Evolutionary conservation across 2,329 filamentous ascomycete genomes (phyloP).

Genomic region (Malbranchea cinnamomea): DNA sequence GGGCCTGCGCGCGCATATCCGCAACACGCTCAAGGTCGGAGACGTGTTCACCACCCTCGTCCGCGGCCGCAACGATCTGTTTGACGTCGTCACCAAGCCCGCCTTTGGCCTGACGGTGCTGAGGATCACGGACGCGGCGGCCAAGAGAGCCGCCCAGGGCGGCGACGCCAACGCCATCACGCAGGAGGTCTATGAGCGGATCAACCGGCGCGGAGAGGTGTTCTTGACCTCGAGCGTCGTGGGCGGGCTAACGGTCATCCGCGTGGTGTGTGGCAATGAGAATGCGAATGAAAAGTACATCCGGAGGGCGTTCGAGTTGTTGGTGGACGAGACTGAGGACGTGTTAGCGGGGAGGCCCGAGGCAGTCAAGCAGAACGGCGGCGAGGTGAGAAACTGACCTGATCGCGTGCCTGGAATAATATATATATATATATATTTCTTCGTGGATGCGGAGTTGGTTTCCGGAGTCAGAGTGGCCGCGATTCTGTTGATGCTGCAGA

Average conservation of each 20-base stretch:
- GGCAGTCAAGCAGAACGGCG: not conserved
- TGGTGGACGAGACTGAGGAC: constrained; percentile 50
- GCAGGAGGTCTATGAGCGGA: constrained; percentile 56
- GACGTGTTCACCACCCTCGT: constrained; percentile 53
- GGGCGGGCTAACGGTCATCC: constrained; percentile 59
- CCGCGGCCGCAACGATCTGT: constrained; percentile 48
- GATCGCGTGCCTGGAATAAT: too few relatives aligned
- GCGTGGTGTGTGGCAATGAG: constrained; percentile 61
- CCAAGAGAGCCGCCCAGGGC: not conserved
- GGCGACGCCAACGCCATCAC: constrained; percentile 34
- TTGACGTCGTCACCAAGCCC: constrained; percentile 59
- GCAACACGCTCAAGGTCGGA: constrained; percentile 53
- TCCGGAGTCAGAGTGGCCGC: too few relatives aligned
- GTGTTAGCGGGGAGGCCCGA: constrained; percentile 15
- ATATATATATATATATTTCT: too few relatives aligned
- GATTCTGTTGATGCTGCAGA: too few relatives aligned
- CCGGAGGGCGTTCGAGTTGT: constrained; percentile 54
- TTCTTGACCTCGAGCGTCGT: constrained; percentile 70
- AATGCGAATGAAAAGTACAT: constrained; percentile 59
- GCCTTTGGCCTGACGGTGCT: constrained; percentile 69
- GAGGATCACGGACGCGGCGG: constrained; percentile 37
- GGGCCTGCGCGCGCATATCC: constrained; percentile 60
- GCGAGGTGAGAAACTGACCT: too few relatives aligned
- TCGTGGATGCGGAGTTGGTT: too few relatives aligned
- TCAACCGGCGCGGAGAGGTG: constrained; percentile 62